These are phyloP conservation scores for Colletotrichum aenigma DNA, from an alignment of 2,329 filamentous ascomycete genomes.

Conservation along the genomic window DNA sequence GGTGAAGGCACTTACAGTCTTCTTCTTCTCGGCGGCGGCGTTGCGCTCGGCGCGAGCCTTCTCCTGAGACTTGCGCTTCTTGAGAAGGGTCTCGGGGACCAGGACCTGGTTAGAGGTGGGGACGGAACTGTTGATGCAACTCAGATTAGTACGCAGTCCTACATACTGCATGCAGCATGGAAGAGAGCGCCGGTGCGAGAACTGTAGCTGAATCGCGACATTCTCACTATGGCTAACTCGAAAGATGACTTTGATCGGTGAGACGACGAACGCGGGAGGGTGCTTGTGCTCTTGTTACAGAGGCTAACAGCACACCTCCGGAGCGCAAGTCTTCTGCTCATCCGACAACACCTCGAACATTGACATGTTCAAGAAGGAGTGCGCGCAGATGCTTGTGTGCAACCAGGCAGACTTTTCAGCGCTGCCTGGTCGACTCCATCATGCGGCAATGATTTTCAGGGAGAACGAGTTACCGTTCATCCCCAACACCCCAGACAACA, in stretches of 20 bases:
- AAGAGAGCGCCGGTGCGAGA: slow-evolving; percentile 85
- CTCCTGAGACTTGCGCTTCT: slow-evolving; percentile 99
- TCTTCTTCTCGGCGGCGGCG: slow-evolving; percentile 82
- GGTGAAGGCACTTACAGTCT: slow-evolving; percentile 75
- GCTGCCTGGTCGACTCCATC: slow-evolving; percentile 27
- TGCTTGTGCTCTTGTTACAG: slow-evolving; percentile 15
- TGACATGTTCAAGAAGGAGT: slow-evolving; percentile 50
- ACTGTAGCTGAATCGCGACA: slow-evolving; percentile 90
- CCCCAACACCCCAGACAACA: slow-evolving; percentile 76
- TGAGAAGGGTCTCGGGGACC: slow-evolving; percentile 98
- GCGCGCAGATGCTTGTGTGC: slow-evolving; percentile 46
- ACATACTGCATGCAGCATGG: slow-evolving; percentile 61
- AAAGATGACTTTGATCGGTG: slow-evolving; percentile 81
- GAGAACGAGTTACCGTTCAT: slow-evolving; percentile 73
- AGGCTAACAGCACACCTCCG: neutral
- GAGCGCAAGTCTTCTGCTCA: slow-evolving; percentile 53
- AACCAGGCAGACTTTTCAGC: slow-evolving; percentile 30
- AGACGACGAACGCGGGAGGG: slow-evolving; percentile 40
- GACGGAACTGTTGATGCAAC: slow-evolving; percentile 72
- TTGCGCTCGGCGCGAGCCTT: slow-evolving; percentile 92
- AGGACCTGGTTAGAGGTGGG: slow-evolving; percentile 95
- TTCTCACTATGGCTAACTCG: slow-evolving; percentile 92
- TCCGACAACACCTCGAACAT: slow-evolving; percentile 74
- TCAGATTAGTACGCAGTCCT: slow-evolving; percentile 84
- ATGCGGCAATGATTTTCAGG: slow-evolving; percentile 76